Evolutionary conservation across 2,329 filamentous ascomycete genomes (phyloP).

Genomic region (Esteya vermicola): DNA sequence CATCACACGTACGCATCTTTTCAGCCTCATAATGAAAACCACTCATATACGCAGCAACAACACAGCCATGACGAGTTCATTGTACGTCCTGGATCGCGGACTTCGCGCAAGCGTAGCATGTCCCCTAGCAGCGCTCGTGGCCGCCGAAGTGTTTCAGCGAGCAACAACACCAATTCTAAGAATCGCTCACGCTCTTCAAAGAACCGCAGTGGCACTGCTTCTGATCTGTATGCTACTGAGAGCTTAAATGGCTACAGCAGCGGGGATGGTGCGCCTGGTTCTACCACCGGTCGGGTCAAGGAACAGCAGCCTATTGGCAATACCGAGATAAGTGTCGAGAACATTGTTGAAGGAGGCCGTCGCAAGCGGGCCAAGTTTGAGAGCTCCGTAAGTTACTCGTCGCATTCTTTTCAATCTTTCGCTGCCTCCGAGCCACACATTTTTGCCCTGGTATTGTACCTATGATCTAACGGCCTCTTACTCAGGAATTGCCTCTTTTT

Average conservation of each 20-base stretch:
- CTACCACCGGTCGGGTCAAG: slow-evolving; percentile 62
- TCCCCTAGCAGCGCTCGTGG: slow-evolving; percentile 58
- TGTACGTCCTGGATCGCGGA: slow-evolving; percentile 54
- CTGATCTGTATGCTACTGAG: slow-evolving; percentile 48
- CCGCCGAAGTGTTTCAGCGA: slow-evolving; percentile 62
- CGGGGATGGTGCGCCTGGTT: slow-evolving; percentile 67
- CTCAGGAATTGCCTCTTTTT: slow-evolving; percentile 85
- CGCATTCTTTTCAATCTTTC: not conserved
- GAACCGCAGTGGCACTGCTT: slow-evolving; percentile 38
- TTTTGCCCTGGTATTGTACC: not conserved
- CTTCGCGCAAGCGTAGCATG: slow-evolving; percentile 61
- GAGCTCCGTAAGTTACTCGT: slow-evolving; percentile 66
- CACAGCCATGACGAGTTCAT: slow-evolving; percentile 29
- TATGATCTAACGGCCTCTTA: slow-evolving; percentile 2
- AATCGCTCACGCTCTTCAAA: slow-evolving; percentile 55
- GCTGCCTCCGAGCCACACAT: too few species aligned
- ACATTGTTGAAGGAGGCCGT: slow-evolving; percentile 93
- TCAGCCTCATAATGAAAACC: slow-evolving; percentile 3
- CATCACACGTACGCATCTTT: slow-evolving; percentile 31
- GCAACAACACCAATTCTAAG: slow-evolving; percentile 43
- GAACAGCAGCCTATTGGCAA: slow-evolving; percentile 64
- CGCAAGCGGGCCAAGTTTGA: slow-evolving; percentile 91
- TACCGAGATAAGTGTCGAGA: slow-evolving; percentile 94
- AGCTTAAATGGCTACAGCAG: slow-evolving; percentile 68
- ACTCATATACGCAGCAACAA: too few species aligned